phyloP scores from a whole-genome alignment of 139 green algal genomes.

The Chlamydomonas sphaeroides region DNA sequence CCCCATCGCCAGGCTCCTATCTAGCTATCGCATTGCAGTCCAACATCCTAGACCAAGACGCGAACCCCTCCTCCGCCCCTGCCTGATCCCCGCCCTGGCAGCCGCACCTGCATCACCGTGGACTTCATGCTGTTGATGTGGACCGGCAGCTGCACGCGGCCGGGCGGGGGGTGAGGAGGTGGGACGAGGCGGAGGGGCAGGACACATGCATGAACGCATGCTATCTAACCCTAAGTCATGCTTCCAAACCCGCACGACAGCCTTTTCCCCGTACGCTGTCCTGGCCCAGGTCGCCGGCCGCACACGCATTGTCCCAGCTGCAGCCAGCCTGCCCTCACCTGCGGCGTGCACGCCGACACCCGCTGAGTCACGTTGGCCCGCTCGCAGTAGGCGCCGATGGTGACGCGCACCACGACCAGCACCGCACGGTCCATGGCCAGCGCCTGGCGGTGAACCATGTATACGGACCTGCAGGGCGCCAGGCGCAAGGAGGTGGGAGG shows the following conservation, averaged over 20 bases:
- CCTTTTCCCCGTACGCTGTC: no score
- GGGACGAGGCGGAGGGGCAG: no score
- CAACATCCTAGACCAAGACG: neutral
- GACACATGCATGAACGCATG: no score
- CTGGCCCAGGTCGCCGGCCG: no score
- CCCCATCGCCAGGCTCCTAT: neutral
- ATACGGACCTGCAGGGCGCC: neutral
- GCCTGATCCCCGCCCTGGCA: no score
- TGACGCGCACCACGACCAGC: conserved; percentile 12
- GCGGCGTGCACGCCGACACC: conserved; percentile 12
- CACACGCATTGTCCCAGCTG: no score
- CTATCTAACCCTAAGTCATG: no score
- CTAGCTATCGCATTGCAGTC: neutral
- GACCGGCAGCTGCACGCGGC: no score
- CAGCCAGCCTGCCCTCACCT: no score
- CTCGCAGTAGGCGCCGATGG: conserved; percentile 30
- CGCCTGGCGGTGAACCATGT: neutral
- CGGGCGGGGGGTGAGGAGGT: no score
- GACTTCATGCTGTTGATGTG: conserved; percentile 18
- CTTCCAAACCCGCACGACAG: no score
- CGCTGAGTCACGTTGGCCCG: conserved; percentile 25
- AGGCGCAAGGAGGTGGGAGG: neutral
- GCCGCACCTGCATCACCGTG: no score
- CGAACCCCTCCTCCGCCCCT: neutral
- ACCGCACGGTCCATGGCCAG: conserved; percentile 18